phyloP scores from a whole-genome alignment of 108 stramenopile genomes.

The Mayamaea pseudoterrestris region DNA sequence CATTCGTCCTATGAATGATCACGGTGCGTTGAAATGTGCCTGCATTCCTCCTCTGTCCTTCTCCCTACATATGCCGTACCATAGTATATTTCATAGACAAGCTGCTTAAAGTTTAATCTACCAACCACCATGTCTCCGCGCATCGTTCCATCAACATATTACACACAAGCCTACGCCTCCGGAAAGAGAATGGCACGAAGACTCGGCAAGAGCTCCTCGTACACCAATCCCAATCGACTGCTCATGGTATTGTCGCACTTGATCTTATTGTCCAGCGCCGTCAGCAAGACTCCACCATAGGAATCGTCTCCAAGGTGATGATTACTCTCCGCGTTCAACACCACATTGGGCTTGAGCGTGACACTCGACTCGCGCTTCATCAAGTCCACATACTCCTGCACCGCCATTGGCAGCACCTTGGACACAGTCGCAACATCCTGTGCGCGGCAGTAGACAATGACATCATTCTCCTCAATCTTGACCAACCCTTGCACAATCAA shows the following conservation, averaged over 20 bases:
- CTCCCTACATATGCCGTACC: no score
- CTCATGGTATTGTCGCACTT: constrained; percentile 96
- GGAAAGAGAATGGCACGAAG: constrained; percentile 91
- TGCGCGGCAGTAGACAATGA: constrained; percentile 75
- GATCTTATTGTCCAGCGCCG: constrained; percentile 86
- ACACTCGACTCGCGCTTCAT: constrained; percentile 85
- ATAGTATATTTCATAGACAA: no score
- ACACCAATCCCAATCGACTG: constrained; percentile 78
- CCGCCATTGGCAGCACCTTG: constrained; percentile 68
- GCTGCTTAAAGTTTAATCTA: no score
- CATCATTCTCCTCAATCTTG: constrained; percentile 96
- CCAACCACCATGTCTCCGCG: no score
- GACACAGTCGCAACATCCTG: constrained; percentile 77
- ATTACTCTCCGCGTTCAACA: constrained; percentile 53
- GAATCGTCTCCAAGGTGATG: constrained; percentile 55
- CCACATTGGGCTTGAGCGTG: constrained; percentile 69
- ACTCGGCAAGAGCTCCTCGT: constrained; percentile 88
- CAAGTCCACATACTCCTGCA: constrained; percentile 84
- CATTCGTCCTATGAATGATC: no score
- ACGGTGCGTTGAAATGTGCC: no score
- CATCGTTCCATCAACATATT: no score
- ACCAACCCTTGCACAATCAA: constrained; percentile 97
- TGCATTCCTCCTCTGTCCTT: no score
- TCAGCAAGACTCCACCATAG: constrained; percentile 88
- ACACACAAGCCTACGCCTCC: constrained; percentile 28